A percentile compares a stretch with the other conserved stretches of the same genome.
Conservation (phyloP, 805 yeast genomes). For the Sugiyamaella smithiae region DNA sequence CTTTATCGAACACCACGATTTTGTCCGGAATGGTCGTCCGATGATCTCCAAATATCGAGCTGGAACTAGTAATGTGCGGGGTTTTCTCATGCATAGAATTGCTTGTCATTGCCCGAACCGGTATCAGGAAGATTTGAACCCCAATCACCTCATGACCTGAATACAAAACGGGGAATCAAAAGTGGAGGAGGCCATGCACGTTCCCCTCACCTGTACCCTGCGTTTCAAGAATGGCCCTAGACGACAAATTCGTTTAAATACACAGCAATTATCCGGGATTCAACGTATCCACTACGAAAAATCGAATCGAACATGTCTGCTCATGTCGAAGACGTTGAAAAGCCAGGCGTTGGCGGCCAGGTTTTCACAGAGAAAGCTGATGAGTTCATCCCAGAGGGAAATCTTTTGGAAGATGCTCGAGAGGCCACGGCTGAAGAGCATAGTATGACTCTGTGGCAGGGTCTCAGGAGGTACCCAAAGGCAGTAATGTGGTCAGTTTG, state of each 20-base stretch:
- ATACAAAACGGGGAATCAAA: too few species aligned
- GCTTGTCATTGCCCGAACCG: not conserved
- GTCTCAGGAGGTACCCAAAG: slow-evolving; percentile 36
- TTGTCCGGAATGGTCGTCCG: not conserved
- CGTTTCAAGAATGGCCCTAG: too few species aligned
- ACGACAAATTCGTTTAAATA: too few species aligned
- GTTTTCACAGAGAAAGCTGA: not conserved
- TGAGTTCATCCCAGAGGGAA: slow-evolving; percentile 10
- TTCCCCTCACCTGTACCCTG: not conserved
- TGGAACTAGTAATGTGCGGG: not conserved
- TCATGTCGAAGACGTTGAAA: slow-evolving; percentile 2
- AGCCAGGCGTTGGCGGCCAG: not conserved
- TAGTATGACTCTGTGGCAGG: slow-evolving; percentile 33
- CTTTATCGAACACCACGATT: too few species aligned
- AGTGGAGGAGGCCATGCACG: not conserved
- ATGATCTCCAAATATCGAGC: not conserved
- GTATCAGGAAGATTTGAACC: too few species aligned
- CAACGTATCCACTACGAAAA: too few species aligned
- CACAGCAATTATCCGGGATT: too few species aligned
- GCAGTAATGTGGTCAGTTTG: slow-evolving; percentile 47
- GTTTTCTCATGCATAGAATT: too few species aligned
- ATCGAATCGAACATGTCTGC: not conserved
- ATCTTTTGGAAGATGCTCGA: slow-evolving; percentile 12
- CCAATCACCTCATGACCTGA: too few species aligned
- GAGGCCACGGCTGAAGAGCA: slow-evolving; percentile 28